Conservation (phyloP, 768 basidiomycete genomes). For the Russula vinacea region DNA sequence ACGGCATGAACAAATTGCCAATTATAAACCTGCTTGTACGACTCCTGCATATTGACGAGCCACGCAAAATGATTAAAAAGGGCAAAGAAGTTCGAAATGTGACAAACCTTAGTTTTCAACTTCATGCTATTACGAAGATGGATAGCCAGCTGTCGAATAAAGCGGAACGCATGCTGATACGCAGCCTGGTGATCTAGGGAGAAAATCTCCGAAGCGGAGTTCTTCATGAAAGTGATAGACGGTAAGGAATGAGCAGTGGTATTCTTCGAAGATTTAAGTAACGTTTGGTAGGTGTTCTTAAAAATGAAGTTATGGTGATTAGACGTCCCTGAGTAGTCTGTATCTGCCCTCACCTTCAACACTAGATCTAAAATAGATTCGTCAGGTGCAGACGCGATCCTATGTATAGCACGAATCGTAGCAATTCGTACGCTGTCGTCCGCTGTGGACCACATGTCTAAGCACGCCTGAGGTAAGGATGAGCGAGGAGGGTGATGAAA, state of each 20-base stretch:
- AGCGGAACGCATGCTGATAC: conserved; percentile 95
- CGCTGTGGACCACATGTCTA: conserved; percentile 80
- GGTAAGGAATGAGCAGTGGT: conserved; percentile 87
- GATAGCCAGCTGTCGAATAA: conserved; percentile 92
- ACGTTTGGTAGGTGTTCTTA: conserved; percentile 83
- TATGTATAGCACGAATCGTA: conserved; percentile 80
- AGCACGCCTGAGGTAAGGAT: conserved; percentile 55
- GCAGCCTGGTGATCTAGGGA: conserved; percentile 66
- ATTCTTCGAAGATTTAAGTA: conserved; percentile 79
- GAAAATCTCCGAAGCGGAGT: conserved; percentile 91
- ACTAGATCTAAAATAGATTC: conserved; percentile 79
- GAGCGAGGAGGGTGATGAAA: conserved; percentile 5
- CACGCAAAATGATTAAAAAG: not conserved
- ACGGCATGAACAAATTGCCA: conserved; percentile 97
- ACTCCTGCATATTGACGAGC: conserved; percentile 52
- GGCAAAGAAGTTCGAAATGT: not conserved
- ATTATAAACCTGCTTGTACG: conserved; percentile 93
- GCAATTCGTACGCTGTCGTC: conserved; percentile 80
- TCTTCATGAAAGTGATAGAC: conserved; percentile 95
- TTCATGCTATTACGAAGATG: conserved; percentile 91
- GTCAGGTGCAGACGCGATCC: conserved; percentile 72
- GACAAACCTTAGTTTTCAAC: conserved; percentile 69
- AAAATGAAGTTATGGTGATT: conserved; percentile 5
- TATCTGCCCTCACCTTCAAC: conserved; percentile 60
- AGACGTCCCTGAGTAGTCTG: not conserved